These are phyloP conservation scores for Mycena vitilis DNA, from an alignment of 768 basidiomycete species.

Conservation along the genomic window DNA sequence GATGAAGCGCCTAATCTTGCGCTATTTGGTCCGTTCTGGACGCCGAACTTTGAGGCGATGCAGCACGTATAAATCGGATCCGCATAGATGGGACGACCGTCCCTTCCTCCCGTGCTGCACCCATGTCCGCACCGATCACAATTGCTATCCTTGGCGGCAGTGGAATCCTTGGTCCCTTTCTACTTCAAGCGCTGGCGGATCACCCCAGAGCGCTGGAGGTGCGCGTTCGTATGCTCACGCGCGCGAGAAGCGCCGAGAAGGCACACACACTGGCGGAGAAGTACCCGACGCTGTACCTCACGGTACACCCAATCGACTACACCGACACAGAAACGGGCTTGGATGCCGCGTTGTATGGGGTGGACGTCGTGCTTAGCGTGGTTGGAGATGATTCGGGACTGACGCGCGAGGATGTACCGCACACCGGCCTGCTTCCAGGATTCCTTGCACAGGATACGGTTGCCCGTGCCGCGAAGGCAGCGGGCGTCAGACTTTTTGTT, in stretches of 20 bases:
- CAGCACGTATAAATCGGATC: neutral
- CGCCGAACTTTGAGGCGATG: neutral
- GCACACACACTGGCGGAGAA: neutral
- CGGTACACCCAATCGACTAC: constrained; percentile 22
- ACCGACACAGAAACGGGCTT: neutral
- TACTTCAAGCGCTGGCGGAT: constrained; percentile 10
- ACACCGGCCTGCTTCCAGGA: constrained; percentile 14
- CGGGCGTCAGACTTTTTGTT: constrained; percentile 18
- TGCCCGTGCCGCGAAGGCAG: constrained; percentile 16
- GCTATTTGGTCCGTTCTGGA: neutral
- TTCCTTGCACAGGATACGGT: constrained; percentile 21
- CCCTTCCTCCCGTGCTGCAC: neutral
- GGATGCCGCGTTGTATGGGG: neutral
- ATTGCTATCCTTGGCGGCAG: constrained; percentile 20
- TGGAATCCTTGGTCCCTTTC: neutral
- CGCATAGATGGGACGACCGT: neutral
- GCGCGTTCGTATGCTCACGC: constrained; percentile 22
- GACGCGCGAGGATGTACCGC: neutral
- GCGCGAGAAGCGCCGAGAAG: constrained; percentile 4
- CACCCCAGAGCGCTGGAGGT: neutral
- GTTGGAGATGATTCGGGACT: constrained; percentile 21
- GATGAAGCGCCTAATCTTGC: neutral
- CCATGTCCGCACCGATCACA: constrained; percentile 9
- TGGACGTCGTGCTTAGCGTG: constrained; percentile 19
- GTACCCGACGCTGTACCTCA: constrained; percentile 9